Base-by-base conservation (phyloP, 73 alveolate genomes). In the Effrenium voratum region DNA sequence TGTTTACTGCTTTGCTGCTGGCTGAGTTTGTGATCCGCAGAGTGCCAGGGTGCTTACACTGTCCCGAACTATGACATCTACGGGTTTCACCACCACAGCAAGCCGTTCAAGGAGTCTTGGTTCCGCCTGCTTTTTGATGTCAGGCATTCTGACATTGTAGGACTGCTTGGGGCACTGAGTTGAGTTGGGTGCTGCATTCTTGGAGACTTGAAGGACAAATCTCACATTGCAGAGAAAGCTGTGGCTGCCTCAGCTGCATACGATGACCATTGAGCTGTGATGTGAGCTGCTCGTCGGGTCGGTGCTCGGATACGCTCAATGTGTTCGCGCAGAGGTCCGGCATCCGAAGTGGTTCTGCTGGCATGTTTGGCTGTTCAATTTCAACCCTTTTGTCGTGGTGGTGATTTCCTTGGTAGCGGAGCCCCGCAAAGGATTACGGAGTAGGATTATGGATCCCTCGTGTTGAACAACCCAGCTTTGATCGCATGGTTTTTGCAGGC, bases 1-100 rank as follows among this genome's bases (percentile, higher is more conserved):
- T n/a, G n/a, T n/a, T n/a, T n/a, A n/a, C n/a, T n/a, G n/a, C n/a
- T n/a, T n/a, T n/a, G n/a, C n/a, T n/a, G n/a, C n/a, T n/a, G n/a
- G n/a, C n/a, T n/a, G n/a, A n/a, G n/a, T n/a, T n/a, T n/a, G n/a
- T n/a, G n/a, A n/a, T n/a, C n/a, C n/a, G n/a, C n/a, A 72, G 50
- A 72, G n/a, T 46, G 91, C 46, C 95, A 88, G 95, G 95, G 85
- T 40, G 55, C 95, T 5, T 88, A 88, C 38, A 88, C 95, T 47
- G 95, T 88, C 34, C 95, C 95, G 50, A 88, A 88, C 84, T 88
- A 88, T 47, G 95, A 88, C 85, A 49, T 88, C 70, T 88, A 43
- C 40, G 95, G 95, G 44, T 85, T 63, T 73, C 95, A 88, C 36
- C 95, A 66, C 73, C 95, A 88, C 84, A 88, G 95, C 95, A 88